Percentiles rank a stretch among this genome's conserved stretches.
Conservation (phyloP, 129 eudicot genomes). For the Artemisia argyi region DNA sequence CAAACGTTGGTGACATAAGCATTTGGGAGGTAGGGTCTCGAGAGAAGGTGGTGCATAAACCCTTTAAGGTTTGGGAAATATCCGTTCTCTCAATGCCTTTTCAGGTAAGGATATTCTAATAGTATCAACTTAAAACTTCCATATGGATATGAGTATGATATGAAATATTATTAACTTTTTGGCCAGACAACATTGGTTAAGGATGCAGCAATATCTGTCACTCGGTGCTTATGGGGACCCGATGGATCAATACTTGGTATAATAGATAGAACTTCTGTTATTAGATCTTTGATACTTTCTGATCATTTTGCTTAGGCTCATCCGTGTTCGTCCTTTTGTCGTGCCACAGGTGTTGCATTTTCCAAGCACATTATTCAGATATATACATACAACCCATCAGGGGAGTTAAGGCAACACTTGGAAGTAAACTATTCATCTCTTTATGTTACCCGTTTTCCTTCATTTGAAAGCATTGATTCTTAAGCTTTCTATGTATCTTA, state of each 20-base stretch:
- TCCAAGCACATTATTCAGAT: slow-evolving; percentile 92
- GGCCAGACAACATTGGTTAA: slow-evolving; percentile 68
- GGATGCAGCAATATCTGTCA: slow-evolving; percentile 73
- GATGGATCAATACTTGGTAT: slow-evolving; percentile 90
- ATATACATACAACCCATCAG: slow-evolving; percentile 65
- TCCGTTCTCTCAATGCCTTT: slow-evolving; percentile 81
- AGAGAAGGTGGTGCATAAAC: slow-evolving; percentile 74
- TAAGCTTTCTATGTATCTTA: slow-evolving; percentile 19
- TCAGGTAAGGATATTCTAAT: slow-evolving; percentile 46
- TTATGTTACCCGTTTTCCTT: background rate
- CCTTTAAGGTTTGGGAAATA: slow-evolving; percentile 89
- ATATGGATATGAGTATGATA: background rate
- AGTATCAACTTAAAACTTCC: background rate
- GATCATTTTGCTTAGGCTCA: slow-evolving; percentile 1
- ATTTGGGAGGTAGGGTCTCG: slow-evolving; percentile 97
- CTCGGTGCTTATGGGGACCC: slow-evolving; percentile 88
- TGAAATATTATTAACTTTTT: slow-evolving; percentile 18
- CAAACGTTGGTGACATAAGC: slow-evolving; percentile 92
- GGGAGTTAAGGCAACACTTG: slow-evolving; percentile 68
- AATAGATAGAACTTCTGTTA: background rate
- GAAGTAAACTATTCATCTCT: slow-evolving; percentile 49
- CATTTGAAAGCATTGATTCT: background rate
- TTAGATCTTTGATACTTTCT: background rate
- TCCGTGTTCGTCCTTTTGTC: slow-evolving; percentile 12
- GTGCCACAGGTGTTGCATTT: slow-evolving; percentile 73